phyloP scores from a whole-genome alignment of 2,329 filamentous ascomycete genomes.

The Fusarium staphyleae region DNA sequence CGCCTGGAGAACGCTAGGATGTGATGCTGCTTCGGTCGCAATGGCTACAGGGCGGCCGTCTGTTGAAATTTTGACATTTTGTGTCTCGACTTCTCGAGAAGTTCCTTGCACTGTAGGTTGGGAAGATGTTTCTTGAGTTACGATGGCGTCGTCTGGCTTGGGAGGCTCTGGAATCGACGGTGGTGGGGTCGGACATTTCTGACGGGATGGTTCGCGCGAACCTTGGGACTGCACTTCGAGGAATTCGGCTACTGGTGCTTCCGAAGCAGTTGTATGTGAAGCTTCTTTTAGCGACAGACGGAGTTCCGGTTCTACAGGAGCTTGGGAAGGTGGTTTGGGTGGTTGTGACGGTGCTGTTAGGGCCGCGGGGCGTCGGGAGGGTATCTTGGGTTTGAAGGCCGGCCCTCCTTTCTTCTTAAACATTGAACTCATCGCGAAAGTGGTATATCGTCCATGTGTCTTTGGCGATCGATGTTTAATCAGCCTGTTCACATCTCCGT shows the following conservation, averaged over 20 bases:
- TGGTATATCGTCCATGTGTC: slow-evolving; percentile 18
- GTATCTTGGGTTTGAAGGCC: slow-evolving; percentile 75
- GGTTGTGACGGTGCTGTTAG: slow-evolving; percentile 44
- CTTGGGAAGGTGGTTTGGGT: slow-evolving; percentile 27
- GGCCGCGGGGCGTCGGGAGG: slow-evolving; percentile 58
- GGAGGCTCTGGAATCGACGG: slow-evolving; percentile 25
- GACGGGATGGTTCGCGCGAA: slow-evolving; percentile 23
- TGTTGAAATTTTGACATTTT: not conserved
- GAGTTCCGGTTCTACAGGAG: slow-evolving; percentile 18
- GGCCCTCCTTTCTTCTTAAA: slow-evolving; percentile 70
- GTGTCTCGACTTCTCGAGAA: not conserved
- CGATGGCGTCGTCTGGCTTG: slow-evolving; percentile 14
- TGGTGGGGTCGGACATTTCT: slow-evolving; percentile 36
- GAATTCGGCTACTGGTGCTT: not conserved
- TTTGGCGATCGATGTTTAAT: slow-evolving; percentile 12
- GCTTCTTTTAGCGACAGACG: slow-evolving; percentile 15
- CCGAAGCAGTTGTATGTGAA: slow-evolving; percentile 1
- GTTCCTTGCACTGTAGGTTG: slow-evolving; percentile 1
- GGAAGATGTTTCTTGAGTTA: slow-evolving; percentile 1
- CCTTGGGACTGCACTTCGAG: slow-evolving; percentile 14
- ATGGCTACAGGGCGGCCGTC: not conserved
- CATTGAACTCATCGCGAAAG: slow-evolving; percentile 66
- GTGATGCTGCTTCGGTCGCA: not conserved
- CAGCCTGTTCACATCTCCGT: slow-evolving; percentile 30
- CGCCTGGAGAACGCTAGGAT: slow-evolving; percentile 8